Base-by-base conservation (phyloP, 192 early-diverging fungal species). In the Paraglomus occultum region DNA sequence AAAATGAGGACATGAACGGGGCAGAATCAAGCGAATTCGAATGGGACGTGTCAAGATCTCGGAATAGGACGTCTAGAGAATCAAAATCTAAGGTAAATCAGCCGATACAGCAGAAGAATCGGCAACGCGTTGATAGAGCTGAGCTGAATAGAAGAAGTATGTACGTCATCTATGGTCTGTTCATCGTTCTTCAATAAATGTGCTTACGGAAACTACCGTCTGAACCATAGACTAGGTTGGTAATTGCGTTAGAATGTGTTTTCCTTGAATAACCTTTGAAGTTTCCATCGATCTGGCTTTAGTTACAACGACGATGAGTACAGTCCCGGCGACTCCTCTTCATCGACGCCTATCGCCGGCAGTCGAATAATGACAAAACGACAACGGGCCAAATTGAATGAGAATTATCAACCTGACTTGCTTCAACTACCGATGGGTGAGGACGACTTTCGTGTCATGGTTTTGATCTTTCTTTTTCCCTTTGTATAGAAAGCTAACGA, bases 351-450 rank as follows among this genome's bases (percentile, higher is more conserved):
- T 17, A 74, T 73, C 65, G 65, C 65, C 11, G 72, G 66, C 48
- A 59, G 67, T n/a, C 74, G 76, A 53, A 75, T 80, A 48, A 65
- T 92, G 52, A 92, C 90, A 7, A 88, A 87, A 44, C 84, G 91
- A 31, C 91, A 92, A 73, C 73, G 89, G 11, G 87, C 89, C 8
- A 88, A 84, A 62, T 68, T 90, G 42, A 85, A 85, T 51, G 75
- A 79, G 53, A 83, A 80, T 23, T 71, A 70, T 43, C 76, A 80
- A 40, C 83, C 84, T 31, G 91, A 90, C 73, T 79, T 88, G 51
- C 73, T 92, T 61, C 85, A 89, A 70, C 76, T 92, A 17, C 91
- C 91, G 0, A 80, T 82, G 68, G 82, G 85, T 88, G 80, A 58
- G 72, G 70, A 3, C 23, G 6, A 31, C 31, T 31, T 31, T 31